A percentile compares a stretch with the other conserved stretches of the same genome.
These are phyloP conservation scores for Neurospora sp. DNA, from an alignment of 495 filamentous ascomycete genomes.

Conservation along the genomic window DNA sequence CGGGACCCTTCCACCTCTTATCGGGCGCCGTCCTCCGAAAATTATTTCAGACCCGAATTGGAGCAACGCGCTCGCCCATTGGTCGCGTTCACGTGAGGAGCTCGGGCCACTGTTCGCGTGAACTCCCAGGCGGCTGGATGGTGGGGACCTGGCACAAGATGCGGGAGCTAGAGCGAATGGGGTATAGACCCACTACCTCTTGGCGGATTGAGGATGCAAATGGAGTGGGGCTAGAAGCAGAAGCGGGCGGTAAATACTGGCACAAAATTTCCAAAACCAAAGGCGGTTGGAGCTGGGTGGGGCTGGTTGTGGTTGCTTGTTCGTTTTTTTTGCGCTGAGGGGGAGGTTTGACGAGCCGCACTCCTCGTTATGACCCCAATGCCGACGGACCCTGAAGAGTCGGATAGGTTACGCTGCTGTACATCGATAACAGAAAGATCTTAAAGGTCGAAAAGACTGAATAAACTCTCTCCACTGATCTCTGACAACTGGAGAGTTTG, in stretches of 20 bases:
- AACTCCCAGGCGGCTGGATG: not conserved
- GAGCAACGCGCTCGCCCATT: constrained; percentile 3
- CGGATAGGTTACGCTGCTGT: not conserved
- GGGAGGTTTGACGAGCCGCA: not conserved
- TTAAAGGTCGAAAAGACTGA: not conserved
- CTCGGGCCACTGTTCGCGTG: not conserved
- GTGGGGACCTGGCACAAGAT: not conserved
- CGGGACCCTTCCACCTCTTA: not conserved
- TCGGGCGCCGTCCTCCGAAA: constrained; percentile 9
- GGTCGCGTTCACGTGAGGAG: constrained; percentile 16
- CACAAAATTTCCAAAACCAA: not conserved
- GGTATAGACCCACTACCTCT: not conserved
- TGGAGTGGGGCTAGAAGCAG: not conserved
- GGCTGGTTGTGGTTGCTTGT: not conserved
- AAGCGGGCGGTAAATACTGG: constrained; percentile 9
- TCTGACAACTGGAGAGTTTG: not conserved
- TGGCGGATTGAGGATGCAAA: not conserved
- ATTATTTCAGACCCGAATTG: constrained; percentile 11
- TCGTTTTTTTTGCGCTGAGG: not conserved
- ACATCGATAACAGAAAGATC: not conserved
- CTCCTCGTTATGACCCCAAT: not conserved
- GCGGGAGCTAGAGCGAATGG: not conserved
- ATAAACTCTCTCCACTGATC: not conserved
- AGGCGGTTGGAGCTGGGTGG: not conserved
- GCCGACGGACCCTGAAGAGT: not conserved